phyloP scores from a whole-genome alignment of 495 filamentous ascomycete genomes.

The Trichoderma gamsii region DNA sequence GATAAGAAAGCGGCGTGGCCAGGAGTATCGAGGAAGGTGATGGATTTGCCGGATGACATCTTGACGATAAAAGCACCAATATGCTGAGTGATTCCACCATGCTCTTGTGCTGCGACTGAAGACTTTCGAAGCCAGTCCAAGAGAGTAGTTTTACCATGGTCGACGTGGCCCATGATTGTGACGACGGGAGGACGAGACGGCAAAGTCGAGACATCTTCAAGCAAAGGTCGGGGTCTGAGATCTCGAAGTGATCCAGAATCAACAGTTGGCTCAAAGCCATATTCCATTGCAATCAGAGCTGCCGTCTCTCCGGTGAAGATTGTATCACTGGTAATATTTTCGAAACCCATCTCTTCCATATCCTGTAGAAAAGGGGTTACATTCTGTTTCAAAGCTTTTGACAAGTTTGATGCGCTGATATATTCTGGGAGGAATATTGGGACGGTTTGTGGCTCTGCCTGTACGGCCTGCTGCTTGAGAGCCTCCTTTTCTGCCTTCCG shows the following conservation, averaged over 20 bases:
- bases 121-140: slow-evolving; percentile 92
- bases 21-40: slow-evolving; percentile 96
- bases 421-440: slow-evolving; percentile 78
- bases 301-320: slow-evolving; percentile 87
- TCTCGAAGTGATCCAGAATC: slow-evolving; percentile 62
- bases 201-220: slow-evolving; percentile 63
- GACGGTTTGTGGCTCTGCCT: slow-evolving; percentile 24
- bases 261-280: slow-evolving; percentile 86
- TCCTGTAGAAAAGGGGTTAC: slow-evolving; percentile 62
- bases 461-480: slow-evolving; percentile 22
- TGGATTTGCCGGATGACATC: slow-evolving; percentile 75
- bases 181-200: slow-evolving; percentile 85
- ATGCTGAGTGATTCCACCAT: slow-evolving; percentile 97
- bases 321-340: slow-evolving; percentile 69
- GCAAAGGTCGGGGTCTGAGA: slow-evolving; percentile 61
- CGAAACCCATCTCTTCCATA: slow-evolving; percentile 77
- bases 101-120: slow-evolving; percentile 81
- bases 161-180: slow-evolving; percentile 99
- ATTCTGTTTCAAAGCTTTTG: slow-evolving; percentile 58
- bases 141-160: slow-evolving; percentile 97
- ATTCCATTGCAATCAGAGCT: slow-evolving; percentile 85
- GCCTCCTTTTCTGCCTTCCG: slow-evolving; percentile 30
- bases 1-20: slow-evolving; percentile 92
- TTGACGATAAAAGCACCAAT: slow-evolving; percentile 97
- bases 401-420: slow-evolving; percentile 80